Evolutionary conservation across 1,284 basidiomycete species (phyloP).

Genomic region (Rhizopogon parksii): DNA sequence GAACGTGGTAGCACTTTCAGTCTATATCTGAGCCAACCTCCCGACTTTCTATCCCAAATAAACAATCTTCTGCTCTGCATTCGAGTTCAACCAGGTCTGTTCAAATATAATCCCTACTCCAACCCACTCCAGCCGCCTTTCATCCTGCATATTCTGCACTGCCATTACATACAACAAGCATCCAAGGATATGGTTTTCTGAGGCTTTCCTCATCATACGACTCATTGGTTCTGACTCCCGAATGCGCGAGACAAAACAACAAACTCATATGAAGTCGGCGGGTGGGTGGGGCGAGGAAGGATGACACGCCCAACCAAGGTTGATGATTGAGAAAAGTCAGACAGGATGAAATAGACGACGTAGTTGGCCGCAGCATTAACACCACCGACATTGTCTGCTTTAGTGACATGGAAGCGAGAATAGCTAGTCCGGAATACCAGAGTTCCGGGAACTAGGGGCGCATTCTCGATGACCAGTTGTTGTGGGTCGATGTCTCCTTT

Average conservation of each 20-base stretch:
- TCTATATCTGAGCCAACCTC: too few relatives aligned
- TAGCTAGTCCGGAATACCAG: constrained; percentile 4
- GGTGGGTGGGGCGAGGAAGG: neutral
- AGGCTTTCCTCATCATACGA: constrained; percentile 11
- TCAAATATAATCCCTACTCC: constrained; percentile 3
- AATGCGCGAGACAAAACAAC: neutral
- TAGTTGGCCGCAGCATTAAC: neutral
- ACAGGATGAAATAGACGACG: neutral
- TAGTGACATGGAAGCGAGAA: neutral
- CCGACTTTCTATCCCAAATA: neutral
- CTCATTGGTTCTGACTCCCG: constrained; percentile 12
- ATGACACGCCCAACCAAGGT: neutral
- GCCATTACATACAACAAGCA: constrained; percentile 7
- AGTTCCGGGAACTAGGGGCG: neutral
- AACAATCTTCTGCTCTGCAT: neutral
- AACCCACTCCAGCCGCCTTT: constrained; percentile 1
- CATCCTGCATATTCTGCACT: neutral
- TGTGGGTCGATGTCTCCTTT: neutral
- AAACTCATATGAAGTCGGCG: constrained; percentile 16
- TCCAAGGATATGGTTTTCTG: constrained; percentile 1
- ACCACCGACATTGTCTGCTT: neutral
- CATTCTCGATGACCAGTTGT: neutral
- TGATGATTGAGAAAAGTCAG: neutral
- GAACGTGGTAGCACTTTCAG: too few relatives aligned
- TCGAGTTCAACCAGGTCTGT: neutral